Percentiles rank a stretch among this genome's conserved stretches.
Evolutionary conservation across 768 basidiomycete genomes (phyloP).

Genomic region (Kwoniella pini): DNA sequence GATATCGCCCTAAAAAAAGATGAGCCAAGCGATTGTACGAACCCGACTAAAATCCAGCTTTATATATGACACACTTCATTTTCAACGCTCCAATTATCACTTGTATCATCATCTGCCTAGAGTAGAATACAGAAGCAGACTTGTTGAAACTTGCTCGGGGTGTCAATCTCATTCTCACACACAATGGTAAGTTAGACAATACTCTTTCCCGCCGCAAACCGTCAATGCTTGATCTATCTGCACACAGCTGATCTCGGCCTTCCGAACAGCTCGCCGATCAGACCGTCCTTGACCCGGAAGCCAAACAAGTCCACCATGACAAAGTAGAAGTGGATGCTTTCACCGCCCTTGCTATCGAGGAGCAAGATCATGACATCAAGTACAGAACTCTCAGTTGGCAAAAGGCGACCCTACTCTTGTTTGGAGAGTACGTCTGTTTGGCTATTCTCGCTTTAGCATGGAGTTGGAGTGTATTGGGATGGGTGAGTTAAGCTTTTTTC

Average conservation of each 20-base stretch:
- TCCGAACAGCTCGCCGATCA: constrained; percentile 14
- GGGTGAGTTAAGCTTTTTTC: constrained; percentile 19
- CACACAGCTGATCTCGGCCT: background rate
- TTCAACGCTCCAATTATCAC: too few species aligned
- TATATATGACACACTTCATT: too few species aligned
- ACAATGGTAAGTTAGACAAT: too few species aligned
- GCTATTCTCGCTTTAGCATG: constrained; percentile 46
- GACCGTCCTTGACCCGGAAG: constrained; percentile 2
- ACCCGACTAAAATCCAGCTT: too few species aligned
- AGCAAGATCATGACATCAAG: constrained; percentile 42
- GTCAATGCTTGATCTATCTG: too few species aligned
- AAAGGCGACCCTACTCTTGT: constrained; percentile 41
- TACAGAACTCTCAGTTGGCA: constrained; percentile 45
- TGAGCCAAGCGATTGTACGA: too few species aligned
- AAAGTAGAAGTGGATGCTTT: constrained; percentile 37
- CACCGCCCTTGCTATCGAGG: constrained; percentile 34
- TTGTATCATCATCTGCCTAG: too few species aligned
- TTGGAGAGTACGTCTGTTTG: constrained; percentile 50
- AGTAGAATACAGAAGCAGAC: too few species aligned
- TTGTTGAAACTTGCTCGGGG: too few species aligned
- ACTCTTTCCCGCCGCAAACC: too few species aligned
- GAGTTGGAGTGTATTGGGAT: constrained; percentile 48
- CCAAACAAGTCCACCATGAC: background rate
- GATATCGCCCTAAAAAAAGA: too few species aligned
- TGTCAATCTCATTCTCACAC: too few species aligned